Evolutionary conservation across 2,329 filamentous ascomycete genomes (phyloP).

Genomic region (Nigrograna mackinnonii): DNA sequence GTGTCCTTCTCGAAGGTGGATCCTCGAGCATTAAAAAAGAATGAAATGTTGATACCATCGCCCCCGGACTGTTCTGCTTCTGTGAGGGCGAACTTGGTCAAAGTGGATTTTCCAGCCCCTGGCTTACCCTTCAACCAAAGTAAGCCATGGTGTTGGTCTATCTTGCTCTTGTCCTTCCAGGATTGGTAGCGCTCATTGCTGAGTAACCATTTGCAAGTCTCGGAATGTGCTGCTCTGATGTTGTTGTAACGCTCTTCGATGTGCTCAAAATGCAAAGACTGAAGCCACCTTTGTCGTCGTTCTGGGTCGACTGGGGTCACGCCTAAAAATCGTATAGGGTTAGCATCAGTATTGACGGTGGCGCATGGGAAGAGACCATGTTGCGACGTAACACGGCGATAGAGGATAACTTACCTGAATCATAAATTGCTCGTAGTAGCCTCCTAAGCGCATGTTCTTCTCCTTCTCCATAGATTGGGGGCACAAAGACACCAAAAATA

Average conservation of each 20-base stretch:
- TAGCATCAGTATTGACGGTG: no score
- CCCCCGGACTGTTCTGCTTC: slow-evolving; percentile 10
- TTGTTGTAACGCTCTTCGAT: slow-evolving; percentile 41
- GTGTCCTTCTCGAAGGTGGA: slow-evolving; percentile 21
- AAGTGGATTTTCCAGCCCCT: slow-evolving; percentile 46
- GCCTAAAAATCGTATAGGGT: no score
- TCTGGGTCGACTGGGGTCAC: no score
- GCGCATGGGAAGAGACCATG: no score
- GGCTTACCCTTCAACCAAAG: slow-evolving; percentile 52
- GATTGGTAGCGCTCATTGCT: slow-evolving; percentile 32
- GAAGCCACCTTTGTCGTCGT: no score
- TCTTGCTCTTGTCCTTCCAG: slow-evolving; percentile 41
- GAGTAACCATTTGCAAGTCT: slow-evolving; percentile 49
- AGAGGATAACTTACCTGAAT: no score
- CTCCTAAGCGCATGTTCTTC: slow-evolving; percentile 12
- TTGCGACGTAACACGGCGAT: no score
- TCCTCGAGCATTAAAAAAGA: slow-evolving; percentile 32
- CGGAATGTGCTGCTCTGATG: slow-evolving; percentile 41
- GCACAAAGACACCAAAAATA: slow-evolving; percentile 16
- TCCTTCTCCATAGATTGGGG: slow-evolving; percentile 16
- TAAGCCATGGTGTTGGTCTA: slow-evolving; percentile 41
- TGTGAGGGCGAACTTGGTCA: slow-evolving; percentile 39
- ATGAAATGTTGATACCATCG: slow-evolving; percentile 10
- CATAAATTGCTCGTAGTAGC: no score
- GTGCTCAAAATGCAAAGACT: slow-evolving; percentile 44